A percentile compares a stretch with the other conserved stretches of the same genome.
phyloP scores from a whole-genome alignment of 2,329 filamentous ascomycete species.

The Nakataea oryzae region DNA sequence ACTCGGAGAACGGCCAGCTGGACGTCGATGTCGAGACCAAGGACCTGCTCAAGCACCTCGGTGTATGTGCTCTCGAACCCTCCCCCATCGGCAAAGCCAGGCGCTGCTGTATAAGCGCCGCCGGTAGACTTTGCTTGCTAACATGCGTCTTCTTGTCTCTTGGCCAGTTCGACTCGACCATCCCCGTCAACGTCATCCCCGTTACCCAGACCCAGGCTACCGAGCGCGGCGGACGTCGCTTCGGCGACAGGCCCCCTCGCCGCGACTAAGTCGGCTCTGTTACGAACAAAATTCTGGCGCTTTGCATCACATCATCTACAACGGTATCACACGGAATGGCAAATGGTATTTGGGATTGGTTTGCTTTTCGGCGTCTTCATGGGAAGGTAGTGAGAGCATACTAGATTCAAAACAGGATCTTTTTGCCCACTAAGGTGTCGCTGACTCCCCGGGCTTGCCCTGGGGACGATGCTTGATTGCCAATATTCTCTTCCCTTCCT shows the following conservation, averaged over 20 bases:
- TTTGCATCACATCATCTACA: background rate
- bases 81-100: slow-evolving; percentile 3
- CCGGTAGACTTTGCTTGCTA: slow-evolving; percentile 10
- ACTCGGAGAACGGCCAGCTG: slow-evolving; percentile 83
- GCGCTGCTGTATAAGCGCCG: background rate
- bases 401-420: slow-evolving; percentile 51
- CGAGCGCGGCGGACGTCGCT: slow-evolving; percentile 54
- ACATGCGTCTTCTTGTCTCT: slow-evolving; percentile 11
- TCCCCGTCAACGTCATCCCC: slow-evolving; percentile 90
- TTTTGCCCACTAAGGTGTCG: slow-evolving; percentile 73
- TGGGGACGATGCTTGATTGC: slow-evolving; percentile 86
- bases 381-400: slow-evolving; percentile 44
- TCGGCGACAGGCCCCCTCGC: slow-evolving; percentile 33
- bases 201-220: slow-evolving; percentile 80
- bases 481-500: slow-evolving; percentile 40
- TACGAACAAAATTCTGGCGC: slow-evolving; percentile 11
- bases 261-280: slow-evolving; percentile 27
- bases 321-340: slow-evolving; percentile 14
- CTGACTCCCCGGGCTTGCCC: slow-evolving; percentile 53
- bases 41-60: slow-evolving; percentile 96
- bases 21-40: slow-evolving; percentile 97
- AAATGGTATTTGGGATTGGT: slow-evolving; percentile 11
- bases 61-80: slow-evolving; percentile 55
- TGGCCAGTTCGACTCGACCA: slow-evolving; percentile 71
- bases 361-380: slow-evolving; percentile 36